Evolutionary conservation across 2,329 filamentous ascomycete genomes (phyloP), one percentile per base, ranked within the genome.

Genomic region (Monilinia polystroma): DNA sequence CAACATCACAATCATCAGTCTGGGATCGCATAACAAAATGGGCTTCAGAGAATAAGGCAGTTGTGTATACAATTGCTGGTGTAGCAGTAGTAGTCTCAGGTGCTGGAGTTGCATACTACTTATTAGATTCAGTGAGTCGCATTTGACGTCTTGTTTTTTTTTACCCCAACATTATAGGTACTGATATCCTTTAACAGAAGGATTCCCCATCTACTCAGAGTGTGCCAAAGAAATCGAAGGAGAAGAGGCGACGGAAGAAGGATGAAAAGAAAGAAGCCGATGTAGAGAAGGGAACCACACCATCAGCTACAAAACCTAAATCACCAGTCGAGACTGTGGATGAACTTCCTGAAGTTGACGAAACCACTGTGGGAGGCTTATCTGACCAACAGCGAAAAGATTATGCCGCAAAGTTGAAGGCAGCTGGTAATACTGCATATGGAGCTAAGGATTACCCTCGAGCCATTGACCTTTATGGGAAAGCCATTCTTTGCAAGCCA

Each of bases 31-130:
- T 97, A 80, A 90, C 93, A 72, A 89, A 83, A 76, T 99, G 95
- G 94, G 93, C 91, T 18, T 91, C 93, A 2, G 94, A 98, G 78
- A 93, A 99, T 82, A 98, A 97, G 83, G 90, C 92, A 58, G 85
- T 94, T 65, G 93, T 96, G 70, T 99, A 97, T 80, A 97, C 95
- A 72, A 92, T 98, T 80, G 95, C 94, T 66, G 95, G 95, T 75
- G 91, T 97, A 68, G 94, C 94, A 64, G 86, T 97, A 58, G 92
- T 97, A 54, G 91, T 96, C 66, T 95, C 92, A 18, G 92, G 91
- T 69, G 94, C 93, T 45, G 94, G 95, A 73, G 91, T 92, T 54
- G 90, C 96, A 76, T 99, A 98, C 83, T 98, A 97, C 79, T 83
- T 97, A 72, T 90, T 74, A 54, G 83, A 85, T 73, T 80, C 83